Evolutionary conservation across 345 rosid species (phyloP), one percentile per base, ranked within the genome.

Genomic region (Euphorbia lathyris): DNA sequence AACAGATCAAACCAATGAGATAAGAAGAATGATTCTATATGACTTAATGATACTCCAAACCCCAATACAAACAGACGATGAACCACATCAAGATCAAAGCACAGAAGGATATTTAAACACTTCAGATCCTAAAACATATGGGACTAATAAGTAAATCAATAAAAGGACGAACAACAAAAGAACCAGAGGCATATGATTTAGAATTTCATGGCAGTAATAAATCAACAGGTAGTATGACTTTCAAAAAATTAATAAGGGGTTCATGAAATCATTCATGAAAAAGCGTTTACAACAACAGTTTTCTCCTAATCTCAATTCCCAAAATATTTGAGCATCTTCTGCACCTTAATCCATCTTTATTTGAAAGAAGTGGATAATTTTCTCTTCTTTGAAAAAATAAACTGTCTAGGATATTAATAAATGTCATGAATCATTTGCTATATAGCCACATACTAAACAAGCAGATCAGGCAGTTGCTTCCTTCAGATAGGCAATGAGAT

Each of bases 401-500:
- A 20, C 16, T 36, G 58, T 22, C 26, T 34, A 19, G 50, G 48
- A 53, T 9, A 32, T 20, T 27, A n/a, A 20, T 30, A 30, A 30
- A 64, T 64, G 55, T 27, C 14, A 25, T 51, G 11, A 64, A 65
- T 8, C 55, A 43, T 64, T 64, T 29, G 42, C n/a, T 22, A 20
- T 52, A 32, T 2, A 34, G 19, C 48, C 38, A 16, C 51, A 52
- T 53, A 52, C 27, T 29, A 32, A 51, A 20, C 48, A 67, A 53
- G 30, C 7, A 16, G 32, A 52, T 67, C 42, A 74, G 3, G 97
- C 85, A 72, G 96, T 91, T 9, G 96, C 71, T 78, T 85, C 76
- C 90, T 91, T 94, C 88, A 94, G 80, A 77, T 83, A 94, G 32
- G 98, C 90, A 51, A 94, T 94, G 76, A 94, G 98, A 56, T 94